Evolutionary conservation across 2,329 filamentous ascomycete species (phyloP), one percentile per base, ranked within the genome.

Genomic region (Colletotrichum sp.): DNA sequence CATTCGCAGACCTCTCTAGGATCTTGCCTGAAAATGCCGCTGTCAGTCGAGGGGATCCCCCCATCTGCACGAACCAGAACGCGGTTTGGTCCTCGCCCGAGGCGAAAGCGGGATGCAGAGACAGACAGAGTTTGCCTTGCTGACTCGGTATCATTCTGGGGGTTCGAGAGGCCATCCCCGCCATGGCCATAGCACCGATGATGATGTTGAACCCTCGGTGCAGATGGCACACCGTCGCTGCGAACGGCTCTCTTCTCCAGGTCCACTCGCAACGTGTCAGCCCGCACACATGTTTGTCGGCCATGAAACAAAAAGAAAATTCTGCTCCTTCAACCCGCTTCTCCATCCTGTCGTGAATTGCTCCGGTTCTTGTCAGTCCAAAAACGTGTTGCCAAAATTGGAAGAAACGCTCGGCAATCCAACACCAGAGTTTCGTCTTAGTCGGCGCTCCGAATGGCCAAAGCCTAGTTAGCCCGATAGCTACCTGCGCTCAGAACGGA

Each of bases 21-120:
- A 73, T 75, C 43, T 64, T 75, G 70, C 73, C 25, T 68, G 70
- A 48, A 75, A 48, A 55, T 18, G 56, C 70, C 64, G 74, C 58
- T 69, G 70, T 69, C 70, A 74, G 34, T 28, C 48, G 70, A 61
- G 64, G 43, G 70, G 56, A 48, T 65, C 34, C 25, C 18, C 36
- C n/a, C 56, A 58, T 39, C 64, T 69, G 69, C 43, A 75, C 68
- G 30, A 75, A 67, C 72, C 68, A 75, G 25, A 27, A 15, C 36
- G 52, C 39, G 67, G 36, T 43, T 39, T 34, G 39, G 58, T 52
- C 28, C 36, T 55, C 28, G 30, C 28, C n/a, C 34, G 52, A n/a
- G 22, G 55, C 8, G 16, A 48, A 34, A 32, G n/a, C 34, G 34
- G 36, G 32, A 70, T 25, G 30, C 36, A 64, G 64, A 36, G 25